phyloP scores from a whole-genome alignment of 495 filamentous ascomycete genomes.

The Venustampulla echinocandica region DNA sequence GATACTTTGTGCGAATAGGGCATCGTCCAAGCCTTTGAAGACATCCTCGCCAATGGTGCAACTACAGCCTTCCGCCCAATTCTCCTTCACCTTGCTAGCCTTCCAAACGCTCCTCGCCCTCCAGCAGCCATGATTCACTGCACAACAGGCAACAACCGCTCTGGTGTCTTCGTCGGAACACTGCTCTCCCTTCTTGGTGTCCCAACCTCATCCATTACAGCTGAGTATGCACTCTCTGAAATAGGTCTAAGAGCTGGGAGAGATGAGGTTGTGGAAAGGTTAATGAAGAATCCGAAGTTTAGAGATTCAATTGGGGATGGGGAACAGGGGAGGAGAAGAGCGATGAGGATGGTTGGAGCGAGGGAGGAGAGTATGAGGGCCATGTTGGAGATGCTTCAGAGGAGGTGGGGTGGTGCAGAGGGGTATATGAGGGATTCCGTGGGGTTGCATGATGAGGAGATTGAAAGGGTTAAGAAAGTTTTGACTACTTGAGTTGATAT shows the following conservation, averaged over 20 bases:
- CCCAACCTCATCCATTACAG: conserved; percentile 22
- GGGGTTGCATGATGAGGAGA: conserved; percentile 25
- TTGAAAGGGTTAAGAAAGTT: conserved; percentile 22
- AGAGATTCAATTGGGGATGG: conserved; percentile 1
- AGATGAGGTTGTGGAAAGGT: conserved; percentile 18
- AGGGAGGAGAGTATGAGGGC: conserved; percentile 28
- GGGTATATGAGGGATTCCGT: conserved; percentile 24
- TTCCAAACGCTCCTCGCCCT: neutral
- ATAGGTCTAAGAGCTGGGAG: conserved; percentile 22
- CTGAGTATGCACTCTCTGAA: conserved; percentile 32
- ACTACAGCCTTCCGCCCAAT: conserved; percentile 6
- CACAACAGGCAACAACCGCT: conserved; percentile 55
- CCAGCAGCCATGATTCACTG: conserved; percentile 29
- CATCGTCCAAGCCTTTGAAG: conserved; percentile 17
- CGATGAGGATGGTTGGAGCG: conserved; percentile 19
- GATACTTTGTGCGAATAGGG: conserved; percentile 8
- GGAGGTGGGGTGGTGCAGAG: conserved; percentile 29
- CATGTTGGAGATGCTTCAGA: conserved; percentile 27
- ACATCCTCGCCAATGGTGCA: conserved; percentile 19
- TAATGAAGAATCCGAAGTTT: conserved; percentile 20
- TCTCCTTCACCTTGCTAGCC: conserved; percentile 8
- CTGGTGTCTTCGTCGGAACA: conserved; percentile 49
- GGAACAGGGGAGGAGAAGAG: conserved; percentile 19
- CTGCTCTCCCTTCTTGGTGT: conserved; percentile 41
- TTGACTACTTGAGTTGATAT: no score